A percentile compares a stretch with the other conserved stretches of the same genome.
Conservation (phyloP, 164 flowering plant species). For the Vitis cinerea region DNA sequence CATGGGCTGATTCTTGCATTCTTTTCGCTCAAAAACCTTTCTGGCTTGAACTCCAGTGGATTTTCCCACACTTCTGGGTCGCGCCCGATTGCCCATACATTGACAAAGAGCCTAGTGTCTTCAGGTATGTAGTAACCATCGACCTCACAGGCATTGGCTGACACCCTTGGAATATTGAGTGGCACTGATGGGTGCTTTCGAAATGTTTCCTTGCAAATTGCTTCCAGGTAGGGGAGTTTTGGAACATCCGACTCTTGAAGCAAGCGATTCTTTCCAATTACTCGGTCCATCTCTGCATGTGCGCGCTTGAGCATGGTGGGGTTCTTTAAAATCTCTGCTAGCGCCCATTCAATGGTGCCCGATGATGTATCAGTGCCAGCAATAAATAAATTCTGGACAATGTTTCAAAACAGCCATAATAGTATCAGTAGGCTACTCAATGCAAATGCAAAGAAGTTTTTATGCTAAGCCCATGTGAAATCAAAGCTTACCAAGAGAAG, state of each 20-base stretch:
- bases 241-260: not conserved
- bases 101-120: slow-evolving; percentile 23
- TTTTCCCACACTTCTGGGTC: slow-evolving; percentile 35
- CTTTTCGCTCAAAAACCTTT: slow-evolving; percentile 19
- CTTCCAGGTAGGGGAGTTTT: not conserved
- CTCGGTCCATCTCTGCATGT: not conserved
- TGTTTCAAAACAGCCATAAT: too few relatives aligned
- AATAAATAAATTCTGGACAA: too few relatives aligned
- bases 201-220: slow-evolving; percentile 33
- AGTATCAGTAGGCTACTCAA: too few relatives aligned
- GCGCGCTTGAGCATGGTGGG: not conserved
- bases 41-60: slow-evolving; percentile 27
- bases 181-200: slow-evolving; percentile 36
- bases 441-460: too few relatives aligned
- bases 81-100: slow-evolving; percentile 34
- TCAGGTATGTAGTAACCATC: slow-evolving; percentile 29
- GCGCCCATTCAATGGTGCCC: not conserved
- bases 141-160: slow-evolving; percentile 20
- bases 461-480: not conserved
- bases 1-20: slow-evolving; percentile 20
- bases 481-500: slow-evolving; percentile 32
- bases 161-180: slow-evolving; percentile 27
- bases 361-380: too few relatives aligned
- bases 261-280: not conserved
- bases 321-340: not conserved